A percentile compares a stretch with the other conserved stretches of the same genome.
Evolutionary conservation across 768 basidiomycete species (phyloP).

Genomic region (Mycena rosella): DNA sequence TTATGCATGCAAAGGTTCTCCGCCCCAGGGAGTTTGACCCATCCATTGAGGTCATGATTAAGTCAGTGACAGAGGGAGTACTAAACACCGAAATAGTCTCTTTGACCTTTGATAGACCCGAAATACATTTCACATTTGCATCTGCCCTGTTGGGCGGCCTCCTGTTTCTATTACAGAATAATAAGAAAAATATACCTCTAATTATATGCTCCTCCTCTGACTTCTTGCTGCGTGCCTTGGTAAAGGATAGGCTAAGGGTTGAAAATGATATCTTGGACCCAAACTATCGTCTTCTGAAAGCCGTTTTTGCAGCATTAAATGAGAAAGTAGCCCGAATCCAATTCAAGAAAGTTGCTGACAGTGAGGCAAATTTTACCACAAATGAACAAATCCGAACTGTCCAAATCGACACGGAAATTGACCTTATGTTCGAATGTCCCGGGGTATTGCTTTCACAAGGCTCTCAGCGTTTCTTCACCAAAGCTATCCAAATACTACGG

Average conservation of each 20-base stretch:
- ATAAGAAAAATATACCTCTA: not conserved
- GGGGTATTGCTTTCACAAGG: constrained; percentile 1
- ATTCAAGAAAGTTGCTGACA: constrained; percentile 1
- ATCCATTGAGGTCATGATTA: not conserved
- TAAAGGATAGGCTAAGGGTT: not conserved
- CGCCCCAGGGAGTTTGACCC: not conserved
- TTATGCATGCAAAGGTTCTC: not conserved
- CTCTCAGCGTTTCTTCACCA: constrained; percentile 9
- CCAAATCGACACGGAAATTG: not conserved
- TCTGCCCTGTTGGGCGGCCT: constrained; percentile 5
- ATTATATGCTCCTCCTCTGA: not conserved
- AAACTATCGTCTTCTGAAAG: not conserved
- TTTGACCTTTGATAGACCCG: not conserved
- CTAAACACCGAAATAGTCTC: not conserved
- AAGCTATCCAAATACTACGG: not conserved
- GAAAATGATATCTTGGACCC: constrained; percentile 5
- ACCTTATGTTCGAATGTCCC: not conserved
- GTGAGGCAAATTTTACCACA: too few species aligned
- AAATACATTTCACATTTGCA: not conserved
- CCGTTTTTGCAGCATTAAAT: not conserved
- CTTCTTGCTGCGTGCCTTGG: not conserved
- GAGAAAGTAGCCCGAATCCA: not conserved
- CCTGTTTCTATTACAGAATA: not conserved
- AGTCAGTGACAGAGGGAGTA: not conserved
- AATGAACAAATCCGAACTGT: not conserved